Base-by-base conservation (phyloP, 78 protist species). In the Dictyostelium capitatum region DNA sequence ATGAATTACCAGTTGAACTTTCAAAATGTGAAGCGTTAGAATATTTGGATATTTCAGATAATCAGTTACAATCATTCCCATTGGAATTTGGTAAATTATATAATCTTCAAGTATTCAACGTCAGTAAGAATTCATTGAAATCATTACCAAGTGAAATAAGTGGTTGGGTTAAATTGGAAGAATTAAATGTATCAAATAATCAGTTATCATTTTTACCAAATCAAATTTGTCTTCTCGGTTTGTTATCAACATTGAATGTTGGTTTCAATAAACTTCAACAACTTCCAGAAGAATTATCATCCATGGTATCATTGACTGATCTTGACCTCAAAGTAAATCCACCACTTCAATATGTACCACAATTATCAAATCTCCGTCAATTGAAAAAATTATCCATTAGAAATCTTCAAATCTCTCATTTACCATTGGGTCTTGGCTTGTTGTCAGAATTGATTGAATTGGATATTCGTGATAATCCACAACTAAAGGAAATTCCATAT, bases 301-400 rank as follows among this genome's bases (percentile, higher is more conserved):
- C 72, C 7, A 89, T 94, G 82, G 59, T 73, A 0, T 74, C 81
- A 28, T 92, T 94, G 53, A 85, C 87, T 37, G 85, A 83, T 25
- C 82, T 94, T 3, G 96, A 94, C 4, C 89, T 94, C 64, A 70
- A 90, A 53, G 96, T 89, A 12, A 94, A 94, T 56, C 96, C 96
- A 79, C 95, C 93, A 17, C 93, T 94, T 19, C 79, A 57, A n/a
- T 82, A 79, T 51, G 73, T 94, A 11, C 96, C 96, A 70, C 73
- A 77, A 30, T 94, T 94, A n/a, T 89, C 82, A 41, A 81, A 73
- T 28, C 41, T 94, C 56, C 89, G 90, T 72, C 79, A 79, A 41
- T 84, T 94, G 30, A 82, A 79, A 54, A 84, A 77, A 56, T 75
- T 94, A 46, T 51, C 64, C 73, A 80, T 94, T 54, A 56, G 96